Base-by-base conservation (phyloP, 1,139 yeast species). In the Candida buenavistaensis region DNA sequence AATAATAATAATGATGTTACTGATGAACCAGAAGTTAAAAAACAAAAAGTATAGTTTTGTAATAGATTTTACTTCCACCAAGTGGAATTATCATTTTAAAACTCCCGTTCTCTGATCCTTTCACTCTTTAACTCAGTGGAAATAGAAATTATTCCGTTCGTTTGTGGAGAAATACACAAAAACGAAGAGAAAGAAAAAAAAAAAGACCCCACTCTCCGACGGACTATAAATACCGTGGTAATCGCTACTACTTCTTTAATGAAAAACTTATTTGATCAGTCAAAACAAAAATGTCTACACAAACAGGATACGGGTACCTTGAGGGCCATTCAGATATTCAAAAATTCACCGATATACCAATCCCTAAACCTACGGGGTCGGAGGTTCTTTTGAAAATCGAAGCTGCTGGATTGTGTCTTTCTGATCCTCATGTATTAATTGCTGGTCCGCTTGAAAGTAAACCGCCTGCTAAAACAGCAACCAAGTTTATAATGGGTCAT, bases 401-500 rank as follows among this genome's bases (percentile, higher is more conserved):
- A 40, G 79, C 76, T 0, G 75, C 75, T 6, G 19, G 81, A 2
- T 57, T 75, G 40, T 75, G 80, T 50, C 66, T 63, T 45, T 68
- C 77, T 37, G 81, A 75, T 47, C 59, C 72, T 14, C 78, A 73
- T 45, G 56, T 72, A 14, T 51, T 74, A 17, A 47, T 54, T 20
- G 68, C 64, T 7, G 48, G 48, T 4, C 51, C 51, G 12, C 33
- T 46, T 11, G 33, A 26, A 15, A 35, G 37, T 9, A 45, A 55
- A 35, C 50, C 51, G n/a, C 51, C 52, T n/a, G 11, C 20, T 22
- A 37, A 27, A 28, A 33, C 22, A 32, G 45, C 26, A 52, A 64
- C 35, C 45, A 55, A 57, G 30, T 72, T 68, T 45, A 64, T 74
- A 14, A 68, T 76, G 72, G 82, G 82, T 15, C 82, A 76, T 51